A percentile compares a stretch with the other conserved stretches of the same genome.
Evolutionary conservation across 805 yeast genomes (phyloP).

Genomic region (Metschnikowia shivogae): DNA sequence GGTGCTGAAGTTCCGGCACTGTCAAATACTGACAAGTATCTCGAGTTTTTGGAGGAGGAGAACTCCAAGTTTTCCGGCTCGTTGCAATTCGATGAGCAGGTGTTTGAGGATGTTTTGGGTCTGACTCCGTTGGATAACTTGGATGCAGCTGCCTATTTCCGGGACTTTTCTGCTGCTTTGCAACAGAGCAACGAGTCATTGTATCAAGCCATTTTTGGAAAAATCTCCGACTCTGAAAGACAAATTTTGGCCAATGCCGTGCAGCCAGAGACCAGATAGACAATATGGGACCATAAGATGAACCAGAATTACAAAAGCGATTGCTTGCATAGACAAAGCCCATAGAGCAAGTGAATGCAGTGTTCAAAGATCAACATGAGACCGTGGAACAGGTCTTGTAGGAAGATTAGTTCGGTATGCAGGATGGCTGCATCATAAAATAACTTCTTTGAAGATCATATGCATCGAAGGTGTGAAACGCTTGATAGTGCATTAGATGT

Average conservation of each 20-base stretch:
- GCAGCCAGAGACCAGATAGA: not conserved
- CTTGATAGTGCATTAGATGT: too few species aligned
- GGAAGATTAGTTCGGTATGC: too few species aligned
- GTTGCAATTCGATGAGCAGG: slow-evolving; percentile 21
- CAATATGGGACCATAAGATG: not conserved
- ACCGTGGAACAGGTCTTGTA: too few species aligned
- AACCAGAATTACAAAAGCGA: not conserved
- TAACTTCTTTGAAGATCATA: too few species aligned
- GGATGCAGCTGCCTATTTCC: slow-evolving; percentile 15
- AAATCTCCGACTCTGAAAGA: slow-evolving; percentile 13
- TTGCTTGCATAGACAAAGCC: too few species aligned
- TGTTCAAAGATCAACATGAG: too few species aligned
- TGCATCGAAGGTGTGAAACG: too few species aligned
- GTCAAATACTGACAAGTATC: slow-evolving; percentile 38
- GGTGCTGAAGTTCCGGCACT: slow-evolving; percentile 25
- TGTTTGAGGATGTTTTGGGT: slow-evolving; percentile 24
- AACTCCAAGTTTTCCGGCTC: slow-evolving; percentile 33
- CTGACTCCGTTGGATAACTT: slow-evolving; percentile 18
- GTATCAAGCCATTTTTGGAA: slow-evolving; percentile 14
- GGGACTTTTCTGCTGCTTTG: slow-evolving; percentile 12
- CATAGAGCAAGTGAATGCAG: too few species aligned
- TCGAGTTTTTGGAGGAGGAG: slow-evolving; percentile 46
- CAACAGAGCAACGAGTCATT: slow-evolving; percentile 12
- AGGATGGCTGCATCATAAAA: too few species aligned
- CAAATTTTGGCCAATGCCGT: slow-evolving; percentile 8